Evolutionary conservation across 2,329 filamentous ascomycete genomes (phyloP).

Genomic region (Pyricularia grisea): DNA sequence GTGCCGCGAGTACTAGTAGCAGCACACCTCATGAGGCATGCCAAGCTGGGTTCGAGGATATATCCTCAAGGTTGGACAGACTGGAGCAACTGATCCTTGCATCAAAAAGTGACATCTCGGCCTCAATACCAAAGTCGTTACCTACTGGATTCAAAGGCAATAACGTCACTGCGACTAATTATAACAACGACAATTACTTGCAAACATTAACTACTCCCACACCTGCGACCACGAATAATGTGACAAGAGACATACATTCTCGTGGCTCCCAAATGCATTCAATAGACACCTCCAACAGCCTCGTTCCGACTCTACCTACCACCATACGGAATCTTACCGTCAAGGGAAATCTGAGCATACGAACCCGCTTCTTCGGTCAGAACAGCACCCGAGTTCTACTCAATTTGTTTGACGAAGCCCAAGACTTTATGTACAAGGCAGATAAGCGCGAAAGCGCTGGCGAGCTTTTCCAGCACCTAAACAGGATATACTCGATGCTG

Average conservation of each 20-base stretch:
- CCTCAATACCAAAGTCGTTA: neutral
- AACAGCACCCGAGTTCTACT: conserved; percentile 42
- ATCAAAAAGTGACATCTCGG: conserved; percentile 24
- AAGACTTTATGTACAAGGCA: conserved; percentile 35
- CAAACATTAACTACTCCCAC: neutral
- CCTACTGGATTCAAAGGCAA: neutral
- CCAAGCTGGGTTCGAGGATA: conserved; percentile 29
- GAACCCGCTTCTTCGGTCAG: conserved; percentile 43
- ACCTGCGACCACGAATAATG: neutral
- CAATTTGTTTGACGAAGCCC: conserved; percentile 46
- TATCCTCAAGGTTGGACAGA: conserved; percentile 39
- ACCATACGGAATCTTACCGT: conserved; percentile 41
- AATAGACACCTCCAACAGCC: conserved; percentile 1
- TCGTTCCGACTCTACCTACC: conserved; percentile 15
- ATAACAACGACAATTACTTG: neutral
- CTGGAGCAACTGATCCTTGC: conserved; percentile 40
- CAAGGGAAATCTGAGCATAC: conserved; percentile 33
- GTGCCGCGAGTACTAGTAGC: neutral
- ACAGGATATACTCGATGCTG: conserved; percentile 36
- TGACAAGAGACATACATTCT: conserved; percentile 11
- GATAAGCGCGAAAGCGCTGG: conserved; percentile 28
- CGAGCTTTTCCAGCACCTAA: conserved; percentile 34
- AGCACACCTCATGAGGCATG: neutral
- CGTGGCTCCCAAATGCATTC: conserved; percentile 14
- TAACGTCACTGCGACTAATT: neutral